Percentiles rank a stretch among this genome's conserved stretches.
phyloP scores from a whole-genome alignment of 441 rosid genomes.

The Daphne laureola region DNA sequence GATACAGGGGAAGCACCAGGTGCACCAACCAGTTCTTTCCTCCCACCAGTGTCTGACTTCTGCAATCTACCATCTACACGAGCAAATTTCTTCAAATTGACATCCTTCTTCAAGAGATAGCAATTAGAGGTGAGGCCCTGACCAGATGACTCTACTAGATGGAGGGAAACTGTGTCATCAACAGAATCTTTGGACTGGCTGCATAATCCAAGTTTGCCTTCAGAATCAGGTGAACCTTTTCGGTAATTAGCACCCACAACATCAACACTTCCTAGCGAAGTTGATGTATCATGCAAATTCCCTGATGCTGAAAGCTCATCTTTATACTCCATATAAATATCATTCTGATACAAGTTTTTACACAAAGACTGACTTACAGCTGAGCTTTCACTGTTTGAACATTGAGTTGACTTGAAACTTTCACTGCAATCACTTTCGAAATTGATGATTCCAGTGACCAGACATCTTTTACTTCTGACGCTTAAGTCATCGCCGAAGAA shows the following conservation, averaged over 20 bases:
- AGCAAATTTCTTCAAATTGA: conserved; percentile 21
- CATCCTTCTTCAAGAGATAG: conserved; percentile 44
- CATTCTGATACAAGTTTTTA: conserved; percentile 15
- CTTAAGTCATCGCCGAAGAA: conserved; percentile 43
- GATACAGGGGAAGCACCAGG: conserved; percentile 72
- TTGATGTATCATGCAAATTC: conserved; percentile 28
- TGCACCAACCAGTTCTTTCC: conserved; percentile 36
- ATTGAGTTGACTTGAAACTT: conserved; percentile 25
- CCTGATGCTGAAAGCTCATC: conserved; percentile 25
- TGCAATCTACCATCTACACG: conserved; percentile 22
- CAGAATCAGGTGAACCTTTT: conserved; percentile 33
- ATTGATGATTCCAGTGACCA: conserved; percentile 36
- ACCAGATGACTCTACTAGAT: conserved; percentile 58
- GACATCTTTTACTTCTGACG: conserved; percentile 36
- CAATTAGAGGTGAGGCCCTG: conserved; percentile 49
- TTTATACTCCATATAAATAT: conserved; percentile 24
- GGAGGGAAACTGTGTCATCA: conserved; percentile 29
- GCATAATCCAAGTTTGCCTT: conserved; percentile 19
- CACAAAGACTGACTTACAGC: conserved; percentile 20
- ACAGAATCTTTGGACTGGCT: conserved; percentile 22
- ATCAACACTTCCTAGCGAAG: conserved; percentile 24
- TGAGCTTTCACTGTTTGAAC: conserved; percentile 60
- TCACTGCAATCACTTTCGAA: conserved; percentile 39
- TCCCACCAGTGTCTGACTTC: conserved; percentile 28
- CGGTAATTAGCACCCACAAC: conserved; percentile 31